Evolutionary conservation across 129 eudicot species (phyloP), one percentile per base, ranked within the genome.

Genomic region (Oenanthe sinensis): DNA sequence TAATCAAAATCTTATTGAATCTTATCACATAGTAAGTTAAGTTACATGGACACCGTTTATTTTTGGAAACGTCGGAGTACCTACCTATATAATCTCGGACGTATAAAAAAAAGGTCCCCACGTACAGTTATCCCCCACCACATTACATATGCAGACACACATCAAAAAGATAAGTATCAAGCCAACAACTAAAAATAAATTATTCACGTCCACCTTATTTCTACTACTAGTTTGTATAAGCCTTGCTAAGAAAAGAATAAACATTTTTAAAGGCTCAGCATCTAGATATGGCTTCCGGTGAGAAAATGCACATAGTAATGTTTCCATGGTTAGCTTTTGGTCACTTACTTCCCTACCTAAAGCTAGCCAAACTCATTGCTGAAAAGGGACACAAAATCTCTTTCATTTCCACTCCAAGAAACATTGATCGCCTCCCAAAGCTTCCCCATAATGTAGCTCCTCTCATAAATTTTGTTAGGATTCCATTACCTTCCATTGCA

Each of bases 401-500:
- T 76, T 84, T 84, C 77, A 40, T 85, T 16, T 85, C 88, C 12
- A 81, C 88, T 28, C 82, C 83, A 5, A 44, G 77, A 78, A 85
- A 85, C 79, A 74, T 81, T 22, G 54, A 78, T 55, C 88, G 85
- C 40, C 83, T 85, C 58, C 85, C 77, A 0, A 75, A 78, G 75
- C 30, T 81, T 36, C 80, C 82, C 9, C 79, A 69, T 10, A 14
- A 33, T 17, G 30, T 81, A 17, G 48, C 78, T 15, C 76, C 80
- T 28, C 49, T 48, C 43, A 83, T 86, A 22, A 39, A 37, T n/a
- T 48, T 83, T 62, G 70, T 86, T 10, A 80, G 74, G 54, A 1
- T 86, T 49, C 63, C 73, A 20, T 33, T 83, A 8, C 81, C 89
- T 13, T 39, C 19, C 39, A 28, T 37, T 36, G 19, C 80, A 6